Percentiles rank a stretch among this genome's conserved stretches.
phyloP scores from a whole-genome alignment of 495 filamentous ascomycete genomes.

The Lindgomyces ingoldianus region DNA sequence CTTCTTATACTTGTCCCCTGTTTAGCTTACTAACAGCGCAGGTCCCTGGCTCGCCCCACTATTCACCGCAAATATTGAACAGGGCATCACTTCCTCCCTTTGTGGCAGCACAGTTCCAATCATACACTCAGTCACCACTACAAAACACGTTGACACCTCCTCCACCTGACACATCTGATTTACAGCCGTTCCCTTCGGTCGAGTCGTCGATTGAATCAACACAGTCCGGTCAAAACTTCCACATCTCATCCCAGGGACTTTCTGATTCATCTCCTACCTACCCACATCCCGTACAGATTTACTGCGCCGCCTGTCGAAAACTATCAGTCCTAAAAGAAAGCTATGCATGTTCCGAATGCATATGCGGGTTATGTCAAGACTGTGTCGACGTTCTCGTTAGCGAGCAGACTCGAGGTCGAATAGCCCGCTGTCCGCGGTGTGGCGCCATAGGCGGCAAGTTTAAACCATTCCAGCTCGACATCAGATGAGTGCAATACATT shows the following conservation, averaged over 20 bases:
- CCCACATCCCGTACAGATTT: conserved; percentile 73
- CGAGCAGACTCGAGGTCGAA: conserved; percentile 50
- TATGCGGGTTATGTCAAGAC: conserved; percentile 82
- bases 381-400: conserved; percentile 78
- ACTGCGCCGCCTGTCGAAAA: conserved; percentile 79
- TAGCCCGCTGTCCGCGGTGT: conserved; percentile 65
- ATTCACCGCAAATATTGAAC: conserved; percentile 62
- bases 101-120: conserved; percentile 62
- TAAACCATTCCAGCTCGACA: conserved; percentile 67
- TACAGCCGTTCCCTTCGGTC: conserved; percentile 81
- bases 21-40: conserved; percentile 24
- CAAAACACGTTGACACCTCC: conserved; percentile 83
- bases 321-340: conserved; percentile 73
- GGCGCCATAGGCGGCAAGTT: conserved; percentile 67
- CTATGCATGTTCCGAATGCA: conserved; percentile 92
- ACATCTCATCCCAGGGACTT: conserved; percentile 56
- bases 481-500: conserved; percentile 53
- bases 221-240: conserved; percentile 64
- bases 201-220: conserved; percentile 66
- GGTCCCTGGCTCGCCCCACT: conserved; percentile 63
- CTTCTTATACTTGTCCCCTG: background rate
- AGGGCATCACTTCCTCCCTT: conserved; percentile 77
- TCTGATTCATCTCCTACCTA: conserved; percentile 55
- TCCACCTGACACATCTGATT: conserved; percentile 57
- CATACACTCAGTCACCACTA: conserved; percentile 81